Base-by-base conservation (phyloP, 495 filamentous ascomycete species). In the Lasiosphaeria miniovina region DNA sequence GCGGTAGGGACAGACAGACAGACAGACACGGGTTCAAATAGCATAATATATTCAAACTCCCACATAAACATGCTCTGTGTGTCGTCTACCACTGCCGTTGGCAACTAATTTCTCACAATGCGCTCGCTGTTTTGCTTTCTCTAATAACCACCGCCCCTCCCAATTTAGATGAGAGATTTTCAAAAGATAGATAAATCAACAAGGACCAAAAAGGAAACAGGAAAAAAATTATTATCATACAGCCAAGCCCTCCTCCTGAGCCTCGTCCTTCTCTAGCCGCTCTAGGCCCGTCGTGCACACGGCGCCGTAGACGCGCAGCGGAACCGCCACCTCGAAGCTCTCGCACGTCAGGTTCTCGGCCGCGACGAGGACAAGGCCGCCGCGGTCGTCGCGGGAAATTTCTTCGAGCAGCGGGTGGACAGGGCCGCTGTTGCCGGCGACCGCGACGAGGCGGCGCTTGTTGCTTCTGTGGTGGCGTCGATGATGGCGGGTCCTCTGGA, bases 311-410 rank as follows among this genome's bases (percentile, higher is more conserved):
- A 96, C 89, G 50, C 82, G 82, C 54, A 96, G 70, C 50, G 92
- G 92, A 51, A 96, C 89, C 2, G 84, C 82, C 49, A 96, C 87
- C 69, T 96, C 92, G 74, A 96, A 96, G 15, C 87, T 91, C 78
- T 96, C 92, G 63, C 90, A 92, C 15, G 83, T 79, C 57, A 96
- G 65, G 61, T 84, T 84, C 74, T 95, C 90, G 60, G 86, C 81
- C 1, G 90, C 87, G 4, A 87, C 87, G 41, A 90, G 66, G 1
- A 90, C 80, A 15, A 79, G 64, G 2, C 80, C 77, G 0, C 90
- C 90, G 32, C 89, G 76, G 59, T 96, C 90, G 69, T 96, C 90
- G 12, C 77, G 74, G 7, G 79, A 78, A 6, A 89, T 75, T 66
- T 89, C 85, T 63, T 89, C 87, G 9, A 80, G 74, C 70, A 79